Base-by-base conservation (phyloP, 257 asterid genomes). In the Linderniella brevidens region DNA sequence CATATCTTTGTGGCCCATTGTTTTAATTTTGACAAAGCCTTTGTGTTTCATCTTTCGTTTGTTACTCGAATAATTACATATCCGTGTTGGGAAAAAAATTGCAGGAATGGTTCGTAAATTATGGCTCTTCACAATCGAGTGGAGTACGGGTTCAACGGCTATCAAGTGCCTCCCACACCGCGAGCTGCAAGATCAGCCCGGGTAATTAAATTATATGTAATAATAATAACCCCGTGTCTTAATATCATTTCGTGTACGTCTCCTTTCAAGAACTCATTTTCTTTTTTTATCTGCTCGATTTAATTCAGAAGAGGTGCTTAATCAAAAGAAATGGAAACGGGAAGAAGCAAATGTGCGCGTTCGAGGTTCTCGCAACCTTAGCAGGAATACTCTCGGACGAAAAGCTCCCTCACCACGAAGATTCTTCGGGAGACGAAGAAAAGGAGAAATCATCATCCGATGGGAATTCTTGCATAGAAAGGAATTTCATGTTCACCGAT, bases 151-250 rank as follows among this genome's bases (percentile, higher is more conserved):
- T 80, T 84, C 51, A 56, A 71, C 59, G 92, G 96, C 61, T 77
- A 83, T 69, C 92, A 66, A 56, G 76, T 66, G 67, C 98, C 32
- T 25, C 32, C 32, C 32, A 25, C 32, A 6, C 32, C 96, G 12
- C 80, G 94, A 60, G 94, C 86, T 53, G 80, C 96, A 65, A 70
- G 98, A 79, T 85, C 98, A 50, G 67, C 50, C 66, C 66, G 94
- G 83, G 98, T 85, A 78, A 68, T 58, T 17, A 54, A 35, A 9
- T 25, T 13, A 43, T 41, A 63, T 50, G 35, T 9, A 19, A 39
- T 54, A 16, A 38, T n/a, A n/a, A n/a, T n/a, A 37, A 6, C 37
- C 37, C 19, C 44, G 51, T 58, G 51, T 3, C 60, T 39, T 25
- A 25, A 37, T 37, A 41, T 19, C 17, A 47, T 55, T 19, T 13